Percentiles rank a stretch among this genome's conserved stretches.
phyloP scores from a whole-genome alignment of 1,139 yeast genomes.

The Geotrichum fermentans region DNA sequence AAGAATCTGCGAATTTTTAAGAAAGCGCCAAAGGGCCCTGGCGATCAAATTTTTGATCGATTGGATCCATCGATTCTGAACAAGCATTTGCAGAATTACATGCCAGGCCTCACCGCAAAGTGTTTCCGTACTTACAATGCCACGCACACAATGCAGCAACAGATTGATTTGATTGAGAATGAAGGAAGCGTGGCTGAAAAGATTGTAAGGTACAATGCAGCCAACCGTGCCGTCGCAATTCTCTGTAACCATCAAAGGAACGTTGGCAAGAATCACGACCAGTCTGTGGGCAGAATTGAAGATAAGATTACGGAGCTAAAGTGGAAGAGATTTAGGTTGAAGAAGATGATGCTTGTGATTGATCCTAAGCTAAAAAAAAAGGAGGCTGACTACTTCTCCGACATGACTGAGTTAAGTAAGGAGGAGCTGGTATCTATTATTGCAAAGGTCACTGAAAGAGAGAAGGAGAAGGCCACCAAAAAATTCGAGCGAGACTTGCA shows the following conservation, averaged over 20 bases:
- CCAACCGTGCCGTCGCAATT: constrained; percentile 91
- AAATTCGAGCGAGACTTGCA: constrained; percentile 76
- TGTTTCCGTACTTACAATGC: constrained; percentile 98
- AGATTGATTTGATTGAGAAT: constrained; percentile 71
- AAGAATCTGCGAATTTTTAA: constrained; percentile 83
- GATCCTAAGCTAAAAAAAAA: constrained; percentile 56
- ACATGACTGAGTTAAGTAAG: constrained; percentile 61
- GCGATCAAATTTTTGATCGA: constrained; percentile 89
- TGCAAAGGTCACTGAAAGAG: constrained; percentile 51
- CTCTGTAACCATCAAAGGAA: constrained; percentile 96
- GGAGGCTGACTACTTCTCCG: constrained; percentile 55
- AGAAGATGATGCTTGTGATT: constrained; percentile 62
- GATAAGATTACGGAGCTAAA: constrained; percentile 72
- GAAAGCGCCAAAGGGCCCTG: constrained; percentile 80
- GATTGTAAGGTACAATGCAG: constrained; percentile 84
- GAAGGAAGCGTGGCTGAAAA: constrained; percentile 87
- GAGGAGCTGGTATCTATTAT: constrained; percentile 62
- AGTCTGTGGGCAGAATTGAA: constrained; percentile 69
- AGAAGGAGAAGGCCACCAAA: constrained; percentile 56
- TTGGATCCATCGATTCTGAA: constrained; percentile 78
- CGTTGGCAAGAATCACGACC: constrained; percentile 78
- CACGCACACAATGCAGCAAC: constrained; percentile 94
- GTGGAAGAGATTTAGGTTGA: constrained; percentile 77
- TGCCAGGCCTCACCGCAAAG: constrained; percentile 93
- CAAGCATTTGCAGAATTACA: constrained; percentile 80